Conservation (phyloP, 257 asterid species). For the Penstemon eatonii region DNA sequence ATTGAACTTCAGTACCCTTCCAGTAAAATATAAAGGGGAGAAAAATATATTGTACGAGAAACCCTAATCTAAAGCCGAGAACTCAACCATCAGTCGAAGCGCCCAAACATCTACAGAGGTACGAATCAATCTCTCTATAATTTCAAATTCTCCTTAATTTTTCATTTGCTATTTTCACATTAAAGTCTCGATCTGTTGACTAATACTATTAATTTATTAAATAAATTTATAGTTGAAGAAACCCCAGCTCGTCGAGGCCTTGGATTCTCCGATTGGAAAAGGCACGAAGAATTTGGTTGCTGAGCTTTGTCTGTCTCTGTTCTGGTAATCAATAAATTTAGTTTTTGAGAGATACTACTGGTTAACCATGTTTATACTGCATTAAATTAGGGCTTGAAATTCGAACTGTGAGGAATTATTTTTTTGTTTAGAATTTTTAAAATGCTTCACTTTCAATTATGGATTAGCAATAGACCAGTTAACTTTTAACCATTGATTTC, state of each 20-base stretch:
- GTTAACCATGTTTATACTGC: neutral
- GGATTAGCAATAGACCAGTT: neutral
- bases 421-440: neutral
- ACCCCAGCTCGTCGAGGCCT: conserved; percentile 29
- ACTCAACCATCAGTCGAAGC: conserved; percentile 13
- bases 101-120: conserved; percentile 34
- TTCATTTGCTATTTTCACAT: neutral
- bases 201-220: neutral
- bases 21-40: conserved; percentile 13
- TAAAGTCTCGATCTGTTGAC: neutral
- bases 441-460: neutral
- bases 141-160: conserved; percentile 8
- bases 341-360: conserved; percentile 7
- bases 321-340: conserved; percentile 31
- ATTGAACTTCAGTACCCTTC: neutral
- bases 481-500: neutral
- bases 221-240: conserved; percentile 15
- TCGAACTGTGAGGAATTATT: neutral
- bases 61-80: conserved; percentile 28
- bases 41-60: conserved; percentile 5
- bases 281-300: conserved; percentile 25
- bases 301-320: conserved; percentile 5
- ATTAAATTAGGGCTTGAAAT: conserved; percentile 16
- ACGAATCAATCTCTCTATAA: conserved; percentile 3
- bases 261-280: conserved; percentile 17